Conservation (phyloP, 2,329 filamentous ascomycete genomes). For the Didymella pomorum region DNA sequence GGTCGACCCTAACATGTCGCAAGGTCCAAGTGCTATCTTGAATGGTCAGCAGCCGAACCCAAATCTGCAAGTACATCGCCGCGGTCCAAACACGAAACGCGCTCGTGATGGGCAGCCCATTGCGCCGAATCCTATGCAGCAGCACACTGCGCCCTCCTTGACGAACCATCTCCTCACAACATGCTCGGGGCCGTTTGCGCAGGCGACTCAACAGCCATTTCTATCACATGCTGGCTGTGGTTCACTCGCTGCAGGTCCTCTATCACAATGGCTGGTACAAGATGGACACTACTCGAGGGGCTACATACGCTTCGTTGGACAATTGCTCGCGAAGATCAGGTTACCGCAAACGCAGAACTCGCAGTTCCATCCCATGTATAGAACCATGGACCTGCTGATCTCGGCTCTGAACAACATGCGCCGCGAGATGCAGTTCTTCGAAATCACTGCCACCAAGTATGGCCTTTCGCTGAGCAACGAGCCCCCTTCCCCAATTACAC, state of each 20-base stretch:
- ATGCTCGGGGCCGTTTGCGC: slow-evolving; percentile 57
- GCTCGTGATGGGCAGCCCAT: slow-evolving; percentile 49
- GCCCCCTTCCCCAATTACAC: slow-evolving; percentile 58
- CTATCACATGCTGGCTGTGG: slow-evolving; percentile 71
- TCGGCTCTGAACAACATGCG: slow-evolving; percentile 72
- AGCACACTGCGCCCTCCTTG: slow-evolving; percentile 56
- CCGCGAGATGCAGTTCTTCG: slow-evolving; percentile 72
- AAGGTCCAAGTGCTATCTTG: slow-evolving; percentile 49
- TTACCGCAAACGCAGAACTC: slow-evolving; percentile 59
- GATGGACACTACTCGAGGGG: slow-evolving; percentile 75
- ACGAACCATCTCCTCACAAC: slow-evolving; percentile 65
- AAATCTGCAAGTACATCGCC: slow-evolving; percentile 56
- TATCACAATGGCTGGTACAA: slow-evolving; percentile 74
- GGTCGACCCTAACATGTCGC: slow-evolving; percentile 26
- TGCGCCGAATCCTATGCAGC: slow-evolving; percentile 36
- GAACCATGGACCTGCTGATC: slow-evolving; percentile 69
- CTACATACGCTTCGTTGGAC: slow-evolving; percentile 72
- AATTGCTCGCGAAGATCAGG: slow-evolving; percentile 68
- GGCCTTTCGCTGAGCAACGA: slow-evolving; percentile 61
- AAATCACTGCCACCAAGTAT: slow-evolving; percentile 68
- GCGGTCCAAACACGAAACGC: slow-evolving; percentile 54
- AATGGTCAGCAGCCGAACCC: slow-evolving; percentile 59
- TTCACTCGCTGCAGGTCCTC: slow-evolving; percentile 61
- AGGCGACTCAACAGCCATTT: slow-evolving; percentile 72
- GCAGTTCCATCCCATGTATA: slow-evolving; percentile 60